Evolutionary conservation across 768 basidiomycete genomes (phyloP), one percentile per base, ranked within the genome.

Genomic region (Leccinum rimulosum): DNA sequence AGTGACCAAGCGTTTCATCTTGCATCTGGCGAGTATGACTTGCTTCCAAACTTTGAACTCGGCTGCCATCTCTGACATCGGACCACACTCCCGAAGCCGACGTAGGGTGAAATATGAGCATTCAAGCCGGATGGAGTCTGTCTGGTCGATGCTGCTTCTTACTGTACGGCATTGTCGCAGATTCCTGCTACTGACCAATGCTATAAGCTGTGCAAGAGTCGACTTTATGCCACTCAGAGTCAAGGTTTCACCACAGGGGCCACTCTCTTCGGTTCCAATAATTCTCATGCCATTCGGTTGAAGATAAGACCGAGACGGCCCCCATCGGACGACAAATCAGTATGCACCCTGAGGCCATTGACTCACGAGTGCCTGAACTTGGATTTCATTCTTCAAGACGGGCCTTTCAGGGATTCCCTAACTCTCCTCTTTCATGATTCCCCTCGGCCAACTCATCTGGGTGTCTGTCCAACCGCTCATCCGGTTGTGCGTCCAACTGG

Each of bases 381-480:
- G 25, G 25, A 25, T n/a, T 25, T 27, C 47, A 14, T 47, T 55
- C 43, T 67, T 67, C 53, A 67, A 36, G 7, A 1, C 9, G 22
- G 31, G 10, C 8, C 7, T 25, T 36, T 36, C 43, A 58, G 28
- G 17, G 19, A n/a, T 40, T 33, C 28, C 50, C 50, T 38, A 10
- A 50, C 25, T 51, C 7, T 40, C 5, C 19, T 12, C 19, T 50
- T n/a, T 31, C 53, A 71, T 71, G 70, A 59, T 71, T 40, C 36
- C 77, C 43, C 62, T 69, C 12, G 79, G 83, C 12, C 73, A 79
- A 14, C 72, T 87, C 55, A 82, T 88, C 53, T 88, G 87, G 86
- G 78, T 84, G 28, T 85, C 87, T 22, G 75, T 77, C 49, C 76
- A 83, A 56, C 86, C 86, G 3, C 72, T 88, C 50, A 74, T 87